A percentile compares a stretch with the other conserved stretches of the same genome.
Conservation (phyloP, 2,329 filamentous ascomycete species). For the Epichloe sylvatica region DNA sequence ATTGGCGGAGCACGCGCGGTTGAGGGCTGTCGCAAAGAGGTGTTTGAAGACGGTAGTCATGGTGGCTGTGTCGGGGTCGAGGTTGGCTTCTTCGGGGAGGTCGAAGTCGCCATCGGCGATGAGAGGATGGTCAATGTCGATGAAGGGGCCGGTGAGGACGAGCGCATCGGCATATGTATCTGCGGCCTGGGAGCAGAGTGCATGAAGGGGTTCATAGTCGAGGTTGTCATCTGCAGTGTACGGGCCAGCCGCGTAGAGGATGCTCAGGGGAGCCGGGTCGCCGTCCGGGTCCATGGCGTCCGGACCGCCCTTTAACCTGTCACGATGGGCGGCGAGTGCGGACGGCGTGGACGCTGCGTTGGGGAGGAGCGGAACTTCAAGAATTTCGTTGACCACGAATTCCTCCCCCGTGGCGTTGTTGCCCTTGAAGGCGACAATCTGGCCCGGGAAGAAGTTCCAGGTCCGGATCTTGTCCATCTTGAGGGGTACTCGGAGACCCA, state of each 20-base stretch:
- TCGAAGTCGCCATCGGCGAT: conserved; percentile 71
- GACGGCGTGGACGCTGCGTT: conserved; percentile 56
- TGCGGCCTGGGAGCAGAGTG: conserved; percentile 64
- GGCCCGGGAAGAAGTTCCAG: conserved; percentile 85
- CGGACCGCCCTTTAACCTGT: conserved; percentile 51
- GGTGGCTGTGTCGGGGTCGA: conserved; percentile 66
- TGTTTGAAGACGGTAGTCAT: conserved; percentile 73
- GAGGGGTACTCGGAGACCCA: conserved; percentile 67
- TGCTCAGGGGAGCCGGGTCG: conserved; percentile 51
- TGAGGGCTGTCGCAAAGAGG: conserved; percentile 60
- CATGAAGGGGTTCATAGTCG: conserved; percentile 73
- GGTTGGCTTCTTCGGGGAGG: conserved; percentile 46
- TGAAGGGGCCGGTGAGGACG: conserved; percentile 72
- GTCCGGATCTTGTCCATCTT: conserved; percentile 53
- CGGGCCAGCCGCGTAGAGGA: conserved; percentile 70
- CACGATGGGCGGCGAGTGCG: conserved; percentile 53
- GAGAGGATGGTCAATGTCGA: conserved; percentile 82
- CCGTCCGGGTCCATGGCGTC: conserved; percentile 44
- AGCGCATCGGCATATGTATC: conserved; percentile 64
- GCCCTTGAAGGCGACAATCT: conserved; percentile 77
- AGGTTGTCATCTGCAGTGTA: conserved; percentile 90
- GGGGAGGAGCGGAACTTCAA: conserved; percentile 61
- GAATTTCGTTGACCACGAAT: conserved; percentile 65
- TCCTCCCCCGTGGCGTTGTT: conserved; percentile 75
- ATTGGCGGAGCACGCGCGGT: conserved; percentile 53